Base-by-base conservation (phyloP, 2,329 filamentous ascomycete genomes). In the Cordyceps javanica region DNA sequence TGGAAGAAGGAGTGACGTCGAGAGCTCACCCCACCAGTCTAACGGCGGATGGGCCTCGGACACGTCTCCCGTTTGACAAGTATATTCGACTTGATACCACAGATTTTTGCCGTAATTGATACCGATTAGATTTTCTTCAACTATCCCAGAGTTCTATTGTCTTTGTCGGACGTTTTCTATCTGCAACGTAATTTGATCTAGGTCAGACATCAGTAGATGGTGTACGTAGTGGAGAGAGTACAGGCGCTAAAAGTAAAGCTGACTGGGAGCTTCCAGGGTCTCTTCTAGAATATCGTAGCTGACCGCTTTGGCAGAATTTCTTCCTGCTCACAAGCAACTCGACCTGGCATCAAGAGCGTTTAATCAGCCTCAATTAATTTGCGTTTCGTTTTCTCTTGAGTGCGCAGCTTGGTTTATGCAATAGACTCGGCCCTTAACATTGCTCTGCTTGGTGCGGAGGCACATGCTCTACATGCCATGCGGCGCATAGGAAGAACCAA, bases 401-500 rank as follows among this genome's bases (percentile, higher is more conserved):
- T 26, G 36, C 14, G 21, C 9, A 21, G 32, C 21, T 32, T 26
- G n/a, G 2, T 36, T 51, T 2, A 1, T 14, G 11, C 8, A 32
- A 36, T 21, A 32, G 42, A 32, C 21, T 10, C 9, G 19, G 8
- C 2, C 14, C 13, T 32, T n/a, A 10, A 3, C 21, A 3, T 34
- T 32, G 11, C 3, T 36, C 28, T 26, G 10, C 16, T 14, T n/a
- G 32, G 42, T 19, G 56, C 19, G 25, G n/a, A n/a, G n/a, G 44
- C 28, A 23, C 34, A 19, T 30, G n/a, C 14, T 49, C 19, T 16
- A 36, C 8, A 48, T 36, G 48, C 25, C 44, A 81, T 82, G 79
- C 69, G 73, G 59, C 73, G 73, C 56, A 66, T 78, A 59, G 65
- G 73, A 61, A 68, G 69, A 55, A 64, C 69, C 46, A 75, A 72